phyloP scores from a whole-genome alignment of 768 basidiomycete species.

The Botryobasidium botryosum region DNA sequence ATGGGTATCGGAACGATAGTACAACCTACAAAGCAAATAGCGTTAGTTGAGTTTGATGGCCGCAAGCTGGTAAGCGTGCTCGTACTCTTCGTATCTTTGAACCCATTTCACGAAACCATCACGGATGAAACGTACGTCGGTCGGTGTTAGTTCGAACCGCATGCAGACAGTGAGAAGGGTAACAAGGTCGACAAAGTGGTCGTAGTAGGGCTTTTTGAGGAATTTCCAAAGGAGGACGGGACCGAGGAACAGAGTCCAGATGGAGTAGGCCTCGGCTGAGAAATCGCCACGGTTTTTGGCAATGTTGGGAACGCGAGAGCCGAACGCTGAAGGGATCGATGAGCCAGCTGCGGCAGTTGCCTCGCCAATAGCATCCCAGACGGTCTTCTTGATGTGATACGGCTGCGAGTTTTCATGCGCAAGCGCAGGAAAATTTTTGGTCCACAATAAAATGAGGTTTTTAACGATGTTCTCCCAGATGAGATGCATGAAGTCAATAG shows the following conservation, averaged over 20 bases:
- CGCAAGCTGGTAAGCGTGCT: background rate
- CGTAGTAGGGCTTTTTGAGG: background rate
- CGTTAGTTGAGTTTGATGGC: background rate
- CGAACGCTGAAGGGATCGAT: constrained; percentile 25
- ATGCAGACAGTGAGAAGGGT: background rate
- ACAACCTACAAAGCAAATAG: background rate
- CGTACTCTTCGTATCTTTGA: background rate
- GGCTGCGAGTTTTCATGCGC: constrained; percentile 16
- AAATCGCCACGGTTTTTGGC: constrained; percentile 4
- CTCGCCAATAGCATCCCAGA: constrained; percentile 28
- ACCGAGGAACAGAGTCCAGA: constrained; percentile 15
- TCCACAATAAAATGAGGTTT: constrained; percentile 28
- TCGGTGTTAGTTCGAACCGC: background rate
- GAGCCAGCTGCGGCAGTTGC: constrained; percentile 20
- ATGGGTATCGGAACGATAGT: background rate
- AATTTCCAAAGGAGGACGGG: constrained; percentile 12
- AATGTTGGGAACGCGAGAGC: constrained; percentile 8
- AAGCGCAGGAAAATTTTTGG: constrained; percentile 26
- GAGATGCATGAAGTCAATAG: constrained; percentile 35
- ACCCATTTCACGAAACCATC: constrained; percentile 2
- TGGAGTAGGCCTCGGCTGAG: constrained; percentile 13
- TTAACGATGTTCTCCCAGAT: constrained; percentile 29
- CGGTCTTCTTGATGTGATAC: constrained; percentile 16
- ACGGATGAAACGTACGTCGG: background rate
- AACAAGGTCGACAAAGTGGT: constrained; percentile 1